Base-by-base conservation (phyloP, 108 stramenopile species). In the Fragilariopsis cylindrus region DNA sequence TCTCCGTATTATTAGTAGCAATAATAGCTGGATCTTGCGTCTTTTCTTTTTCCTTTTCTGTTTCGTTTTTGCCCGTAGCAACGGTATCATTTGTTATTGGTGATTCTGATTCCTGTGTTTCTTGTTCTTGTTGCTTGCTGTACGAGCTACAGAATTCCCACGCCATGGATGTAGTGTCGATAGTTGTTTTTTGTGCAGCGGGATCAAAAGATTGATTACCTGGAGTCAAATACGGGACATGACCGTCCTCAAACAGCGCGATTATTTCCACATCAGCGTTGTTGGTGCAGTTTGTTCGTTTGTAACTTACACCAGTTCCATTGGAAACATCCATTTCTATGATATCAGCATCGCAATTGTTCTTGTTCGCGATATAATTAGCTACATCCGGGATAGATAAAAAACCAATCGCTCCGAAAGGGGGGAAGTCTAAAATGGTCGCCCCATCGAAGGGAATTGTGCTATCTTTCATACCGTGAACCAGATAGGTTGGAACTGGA, bases 81-180 rank as follows among this genome's bases (percentile, higher is more conserved):
- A 53, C 52, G 52, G 52, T 15, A 53, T 53, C 52, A 15, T 15
- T 53, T 53, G 52, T 53, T 53, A 13, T 15, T 53, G 11, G 52
- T 53, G 52, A 11, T 53, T 15, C 52, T 53, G 11, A 11, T 53
- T 15, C 6, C 18, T 4, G 4, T 9, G 7, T 0, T 30, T 30
- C 19, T 21, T 60, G 19, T 40, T 41, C 40, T 8, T 60, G 58
- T 5, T 5, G 58, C 3, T 60, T 60, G 58, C 19, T 60, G 19
- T 63, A 63, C 39, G 62, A 41, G 62, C 62, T 63, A 63, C 62
- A 63, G 42, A 78, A 78, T 12, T 78, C 72, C 77, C 77, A 78
- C 4, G 77, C 77, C 72, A 72, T 68, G 8, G 48, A 47, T 8
- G 77, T 78, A 6, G 77, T 78, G 56, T 78, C 77, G 30, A 78